Conservation (phyloP, 108 stramenopile species). For the Conticribra weissflogii region DNA sequence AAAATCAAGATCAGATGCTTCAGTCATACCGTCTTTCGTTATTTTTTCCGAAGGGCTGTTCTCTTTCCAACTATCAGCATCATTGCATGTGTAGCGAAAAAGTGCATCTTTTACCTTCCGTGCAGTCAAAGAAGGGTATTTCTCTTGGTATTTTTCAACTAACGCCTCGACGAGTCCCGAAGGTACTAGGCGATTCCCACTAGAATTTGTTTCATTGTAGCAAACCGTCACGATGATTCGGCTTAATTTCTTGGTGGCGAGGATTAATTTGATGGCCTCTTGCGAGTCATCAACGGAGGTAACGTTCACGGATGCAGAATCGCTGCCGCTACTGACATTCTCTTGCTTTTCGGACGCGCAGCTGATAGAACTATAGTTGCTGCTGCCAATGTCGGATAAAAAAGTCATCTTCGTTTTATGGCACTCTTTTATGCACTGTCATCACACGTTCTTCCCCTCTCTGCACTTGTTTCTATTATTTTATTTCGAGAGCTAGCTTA, state of each 20-base stretch:
- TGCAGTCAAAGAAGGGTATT: constrained; percentile 10
- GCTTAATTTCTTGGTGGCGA: constrained; percentile 19
- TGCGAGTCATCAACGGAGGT: not conserved
- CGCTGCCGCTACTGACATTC: too few species aligned
- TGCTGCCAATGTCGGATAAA: too few species aligned
- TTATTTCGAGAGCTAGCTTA: too few species aligned
- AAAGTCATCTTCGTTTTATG: too few species aligned
- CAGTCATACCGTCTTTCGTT: not conserved
- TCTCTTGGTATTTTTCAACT: constrained; percentile 15
- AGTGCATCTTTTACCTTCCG: constrained; percentile 9
- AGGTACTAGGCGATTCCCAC: not conserved
- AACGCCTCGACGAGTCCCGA: not conserved
- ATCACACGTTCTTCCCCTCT: too few species aligned
- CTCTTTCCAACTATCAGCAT: too few species aligned
- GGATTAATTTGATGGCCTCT: constrained; percentile 4
- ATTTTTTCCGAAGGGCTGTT: too few species aligned
- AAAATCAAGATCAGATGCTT: not conserved
- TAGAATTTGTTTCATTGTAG: not conserved
- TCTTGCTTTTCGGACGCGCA: too few species aligned
- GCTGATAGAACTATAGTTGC: too few species aligned
- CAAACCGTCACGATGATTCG: constrained; percentile 15
- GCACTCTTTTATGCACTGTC: too few species aligned
- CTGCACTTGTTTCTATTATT: too few species aligned
- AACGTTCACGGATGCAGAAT: not conserved
- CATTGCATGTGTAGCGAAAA: constrained; percentile 2